Evolutionary conservation across 73 alveolate genomes (phyloP).

Genomic region (Paramecium biaurelia): DNA sequence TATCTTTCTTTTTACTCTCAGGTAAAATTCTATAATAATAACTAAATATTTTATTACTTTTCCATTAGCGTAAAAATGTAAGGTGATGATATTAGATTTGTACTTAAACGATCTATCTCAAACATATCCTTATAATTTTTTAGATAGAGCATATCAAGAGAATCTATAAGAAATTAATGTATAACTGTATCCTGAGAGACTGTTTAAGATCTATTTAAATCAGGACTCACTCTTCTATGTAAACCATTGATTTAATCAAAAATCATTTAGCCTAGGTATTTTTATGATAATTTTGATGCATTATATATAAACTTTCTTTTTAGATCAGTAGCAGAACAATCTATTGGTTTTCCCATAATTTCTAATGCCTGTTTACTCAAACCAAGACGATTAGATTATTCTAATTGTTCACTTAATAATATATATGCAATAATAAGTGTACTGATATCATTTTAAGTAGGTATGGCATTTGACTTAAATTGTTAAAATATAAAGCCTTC

Average conservation of each 20-base stretch:
- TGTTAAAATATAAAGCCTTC: background rate
- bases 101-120: background rate
- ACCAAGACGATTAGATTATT: background rate
- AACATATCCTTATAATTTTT: background rate
- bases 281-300: conserved; percentile 15
- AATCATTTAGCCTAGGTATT: background rate
- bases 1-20: background rate
- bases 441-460: background rate
- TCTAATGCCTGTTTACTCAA: background rate
- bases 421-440: background rate
- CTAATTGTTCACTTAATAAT: conserved; percentile 9
- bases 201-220: background rate
- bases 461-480: conserved; percentile 1
- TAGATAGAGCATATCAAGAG: background rate
- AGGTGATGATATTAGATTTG: background rate
- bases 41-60: background rate
- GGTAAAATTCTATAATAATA: background rate
- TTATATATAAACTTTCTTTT: background rate
- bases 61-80: background rate
- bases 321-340: background rate
- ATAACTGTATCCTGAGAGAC: background rate
- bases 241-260: background rate
- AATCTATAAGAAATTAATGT: background rate
- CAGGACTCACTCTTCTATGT: background rate
- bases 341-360: background rate